Base-by-base conservation (phyloP, 2,329 filamentous ascomycete genomes). In the Tolypocladium album region DNA sequence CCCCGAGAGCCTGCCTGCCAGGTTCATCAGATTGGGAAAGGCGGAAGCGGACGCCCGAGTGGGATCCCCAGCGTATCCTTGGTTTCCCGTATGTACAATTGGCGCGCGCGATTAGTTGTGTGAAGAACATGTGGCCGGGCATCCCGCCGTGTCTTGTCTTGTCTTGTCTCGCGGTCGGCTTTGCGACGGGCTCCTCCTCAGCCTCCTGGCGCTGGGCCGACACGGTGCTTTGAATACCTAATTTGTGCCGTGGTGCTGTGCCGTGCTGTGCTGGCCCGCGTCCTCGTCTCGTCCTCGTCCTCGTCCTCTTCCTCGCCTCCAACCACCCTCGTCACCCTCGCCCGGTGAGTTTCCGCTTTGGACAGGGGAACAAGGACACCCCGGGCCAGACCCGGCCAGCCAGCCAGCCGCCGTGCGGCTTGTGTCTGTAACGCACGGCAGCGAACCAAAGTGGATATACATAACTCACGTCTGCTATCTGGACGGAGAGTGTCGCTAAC, bases 61-160 rank as follows among this genome's bases (percentile, higher is more conserved):
- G 58, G 58, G 24, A 40, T 57, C 24, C 24, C 55, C 27, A 11
- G 50, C 27, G 22, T 36, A 36, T 36, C 15, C 27, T n/a, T 53
- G 31, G 50, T n/a, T 31, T 20, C 17, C 7, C 27, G 27, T 53
- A 53, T 53, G 50, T 36, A 53, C 50, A 53, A 53, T 53, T 50
- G 45, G 45, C 6, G 45, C 45, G 45, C 45, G 45, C 45, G 45
- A 50, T 43, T 27, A 31, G 27, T 31, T 31, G 27, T 31, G 5
- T 34, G 50, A 53, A 53, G 50, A 53, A 53, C 31, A 53, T 53
- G 50, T 34, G 31, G 50, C 57, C 59, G 42, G 55, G 43, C 43
- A 62, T 64, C 57, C 55, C 42, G 62, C 58, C 59, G 55, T 56
- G 63, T 55, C 59, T 60, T 57, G 47, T 60, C 57, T 60, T 59